A percentile compares a stretch with the other conserved stretches of the same genome.
Conservation (phyloP, 495 filamentous ascomycete genomes). For the Alectoria sarmentosa region DNA sequence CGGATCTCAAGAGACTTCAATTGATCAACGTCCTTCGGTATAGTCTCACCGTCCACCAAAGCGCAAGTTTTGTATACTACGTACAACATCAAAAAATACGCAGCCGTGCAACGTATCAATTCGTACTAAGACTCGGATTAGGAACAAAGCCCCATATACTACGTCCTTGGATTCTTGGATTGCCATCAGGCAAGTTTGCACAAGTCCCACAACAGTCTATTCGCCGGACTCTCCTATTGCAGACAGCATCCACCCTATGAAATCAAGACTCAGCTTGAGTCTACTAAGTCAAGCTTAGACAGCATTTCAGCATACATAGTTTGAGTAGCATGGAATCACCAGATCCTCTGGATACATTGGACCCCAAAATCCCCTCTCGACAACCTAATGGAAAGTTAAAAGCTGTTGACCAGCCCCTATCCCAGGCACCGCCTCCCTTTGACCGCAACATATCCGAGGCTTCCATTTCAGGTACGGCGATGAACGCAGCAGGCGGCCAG, state of each 20-base stretch:
- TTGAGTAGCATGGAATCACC: slow-evolving; percentile 10
- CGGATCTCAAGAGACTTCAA: not conserved
- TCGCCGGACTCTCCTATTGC: too few relatives aligned
- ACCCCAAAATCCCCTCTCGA: slow-evolving; percentile 16
- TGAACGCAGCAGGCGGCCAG: slow-evolving; percentile 6
- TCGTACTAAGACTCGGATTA: too few relatives aligned
- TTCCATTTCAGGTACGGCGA: slow-evolving; percentile 2
- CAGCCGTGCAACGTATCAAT: too few relatives aligned
- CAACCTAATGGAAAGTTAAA: slow-evolving; percentile 2
- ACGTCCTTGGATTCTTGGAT: too few relatives aligned
- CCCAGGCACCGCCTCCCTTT: slow-evolving; percentile 34
- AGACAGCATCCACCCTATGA: too few relatives aligned
- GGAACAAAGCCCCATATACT: too few relatives aligned
- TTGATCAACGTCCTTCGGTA: not conserved
- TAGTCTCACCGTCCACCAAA: not conserved
- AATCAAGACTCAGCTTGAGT: too few relatives aligned
- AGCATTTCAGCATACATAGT: too few relatives aligned
- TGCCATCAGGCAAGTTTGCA: too few relatives aligned
- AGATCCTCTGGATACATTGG: slow-evolving; percentile 16
- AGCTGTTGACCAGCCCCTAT: slow-evolving; percentile 39
- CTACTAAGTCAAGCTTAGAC: too few relatives aligned
- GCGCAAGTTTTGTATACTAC: not conserved
- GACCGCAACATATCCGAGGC: slow-evolving; percentile 20
- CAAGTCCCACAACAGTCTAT: too few relatives aligned
- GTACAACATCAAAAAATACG: not conserved